Evolutionary conservation across 2,329 filamentous ascomycete species (phyloP), one percentile per base, ranked within the genome.

Genomic region (Aspergillus cejpii): DNA sequence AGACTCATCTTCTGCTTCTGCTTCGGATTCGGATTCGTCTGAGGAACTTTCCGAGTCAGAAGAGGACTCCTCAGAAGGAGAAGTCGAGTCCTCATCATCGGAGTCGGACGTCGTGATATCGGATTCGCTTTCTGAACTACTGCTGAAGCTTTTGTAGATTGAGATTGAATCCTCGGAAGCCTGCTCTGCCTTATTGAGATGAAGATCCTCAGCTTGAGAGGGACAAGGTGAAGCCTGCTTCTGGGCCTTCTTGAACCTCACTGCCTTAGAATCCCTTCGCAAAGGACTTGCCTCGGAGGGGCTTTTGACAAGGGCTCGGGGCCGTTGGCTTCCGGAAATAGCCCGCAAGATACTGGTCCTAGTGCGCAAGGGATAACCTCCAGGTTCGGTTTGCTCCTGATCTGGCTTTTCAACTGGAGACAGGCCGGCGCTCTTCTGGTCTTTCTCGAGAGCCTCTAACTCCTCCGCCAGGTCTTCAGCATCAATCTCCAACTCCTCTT

Each of bases 401-500:
- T 56, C 54, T 8, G 51, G 44, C 11, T 55, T 50, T 19, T 44
- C 48, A 11, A 23, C 31, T 10, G 63, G 57, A 31, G 51, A 43
- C 19, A 55, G 39, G 6, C 59, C 52, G 7, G 61, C 51, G 6
- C 57, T 55, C 36, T 64, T 61, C 45, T 70, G 67, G 31, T 75
- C 72, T 5, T 69, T 62, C 29, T 64, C 62, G 1, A 76, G 54
- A 20, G 68, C 66, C 37, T 69, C 61, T n/a, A 75, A 59, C 44
- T 76, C 73, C 20, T 73, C 65, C 10, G 60, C 59, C 3, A 73
- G 48, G 43, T 73, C 67, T 15, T 66, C 67, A 12, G 57, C 60
- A 11, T 66, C 63, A 27, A 53, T 41, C 3, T 65, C 67, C 19
- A 57, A 60, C 20, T 51, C 43, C 6, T 61, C 58, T 5, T 43